These are phyloP conservation scores for Neofusicoccum kwambonambiense DNA, from an alignment of 2,329 filamentous ascomycete species.

Conservation along the genomic window DNA sequence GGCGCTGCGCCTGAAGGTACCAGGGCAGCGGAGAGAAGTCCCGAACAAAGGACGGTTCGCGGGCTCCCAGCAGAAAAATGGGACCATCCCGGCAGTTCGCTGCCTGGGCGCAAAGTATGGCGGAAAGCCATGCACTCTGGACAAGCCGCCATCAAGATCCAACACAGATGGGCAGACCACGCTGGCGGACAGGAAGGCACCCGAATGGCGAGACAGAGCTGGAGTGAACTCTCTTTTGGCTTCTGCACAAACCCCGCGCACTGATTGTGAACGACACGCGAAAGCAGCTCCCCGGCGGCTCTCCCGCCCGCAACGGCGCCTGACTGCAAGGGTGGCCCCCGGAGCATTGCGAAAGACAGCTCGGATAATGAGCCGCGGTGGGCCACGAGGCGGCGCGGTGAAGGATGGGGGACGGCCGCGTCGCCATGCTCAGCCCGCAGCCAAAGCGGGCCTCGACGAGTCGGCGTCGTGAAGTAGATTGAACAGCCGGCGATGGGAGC, in stretches of 20 bases:
- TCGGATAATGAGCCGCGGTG: slow-evolving; percentile 9
- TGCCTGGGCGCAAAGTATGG: background rate
- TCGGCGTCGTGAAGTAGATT: slow-evolving; percentile 3
- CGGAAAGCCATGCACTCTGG: background rate
- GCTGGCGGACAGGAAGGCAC: background rate
- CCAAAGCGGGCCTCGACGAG: background rate
- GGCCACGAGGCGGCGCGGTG: background rate
- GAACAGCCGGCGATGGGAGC: background rate
- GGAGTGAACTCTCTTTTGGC: background rate
- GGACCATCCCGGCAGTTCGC: background rate
- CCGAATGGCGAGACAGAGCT: background rate
- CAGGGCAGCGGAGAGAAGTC: background rate
- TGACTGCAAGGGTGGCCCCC: background rate
- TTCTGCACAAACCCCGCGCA: background rate
- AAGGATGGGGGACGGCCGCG: background rate
- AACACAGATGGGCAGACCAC: background rate
- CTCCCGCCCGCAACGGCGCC: slow-evolving; percentile 4
- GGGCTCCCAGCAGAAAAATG: background rate
- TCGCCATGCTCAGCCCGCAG: background rate
- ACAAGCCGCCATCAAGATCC: background rate
- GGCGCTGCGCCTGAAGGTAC: background rate
- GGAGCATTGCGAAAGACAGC: background rate
- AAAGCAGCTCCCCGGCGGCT: background rate
- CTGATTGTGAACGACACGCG: slow-evolving; percentile 5
- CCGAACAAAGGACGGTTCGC: background rate